Base-by-base conservation (phyloP, 202 grass and related monocot genomes). In the Hordeum pubiflorum region DNA sequence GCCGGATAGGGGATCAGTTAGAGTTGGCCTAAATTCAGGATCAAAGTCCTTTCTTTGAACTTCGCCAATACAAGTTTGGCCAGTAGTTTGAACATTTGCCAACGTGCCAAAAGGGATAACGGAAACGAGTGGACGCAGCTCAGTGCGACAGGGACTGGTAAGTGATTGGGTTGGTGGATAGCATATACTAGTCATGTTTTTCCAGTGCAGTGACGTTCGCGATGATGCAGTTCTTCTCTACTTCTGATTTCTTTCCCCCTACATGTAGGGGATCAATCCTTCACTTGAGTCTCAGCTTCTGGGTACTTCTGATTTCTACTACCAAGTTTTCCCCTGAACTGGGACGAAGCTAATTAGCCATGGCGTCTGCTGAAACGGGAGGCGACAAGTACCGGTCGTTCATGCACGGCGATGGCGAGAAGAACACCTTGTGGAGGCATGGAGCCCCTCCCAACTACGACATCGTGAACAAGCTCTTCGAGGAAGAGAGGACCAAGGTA, bases 381-480 rank as follows among this genome's bases (percentile, higher is more conserved):
- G 79, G 69, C 9, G 93, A 96, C 29, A 89, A 90, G 63, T 96
- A 96, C 80, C 69, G 93, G 7, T 91, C 90, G 6, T 87, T 86
- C 71, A 86, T 96, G 15, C 74, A 90, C 21, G 87, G 87, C 34
- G 93, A 92, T 58, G n/a, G 77, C 12, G 93, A 96, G 83, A 61
- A 60, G 69, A 46, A 87, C 54, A 92, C 93, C 0, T 73, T 90
- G 50, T 96, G 93, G 93, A 88, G 59, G 62, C 9, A 13, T 10
- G 93, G 93, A 62, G 56, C 77, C 23, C 93, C 93, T 18, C 89
- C 93, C 29, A 95, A 86, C 73, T 96, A 90, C 58, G 93, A 90
- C 80, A 0, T 58, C 37, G 93, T 92, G 24, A 87, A 96, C 87
- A 88, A 87, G 83, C 93, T 92, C 48, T 96, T 96, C 50, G 93